Evolutionary conservation across 371 early-diverging fungal genomes (phyloP).

Genomic region (Blyttiomyces sp.): DNA sequence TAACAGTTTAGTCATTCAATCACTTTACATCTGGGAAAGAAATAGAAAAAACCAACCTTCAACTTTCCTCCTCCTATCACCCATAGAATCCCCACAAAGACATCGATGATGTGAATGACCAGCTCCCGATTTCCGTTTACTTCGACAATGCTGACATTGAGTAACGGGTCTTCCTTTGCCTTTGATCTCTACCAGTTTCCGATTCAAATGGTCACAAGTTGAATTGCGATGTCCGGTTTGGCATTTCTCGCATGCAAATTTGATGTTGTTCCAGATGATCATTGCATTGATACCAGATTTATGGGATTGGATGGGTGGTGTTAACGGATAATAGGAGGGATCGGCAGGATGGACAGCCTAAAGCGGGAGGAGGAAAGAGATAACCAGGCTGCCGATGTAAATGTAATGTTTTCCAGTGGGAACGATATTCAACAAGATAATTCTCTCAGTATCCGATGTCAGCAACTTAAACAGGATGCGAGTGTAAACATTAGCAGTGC

Average conservation of each 20-base stretch:
- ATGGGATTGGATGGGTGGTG: no score
- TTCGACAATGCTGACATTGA: conserved; percentile 17
- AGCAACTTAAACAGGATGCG: no score
- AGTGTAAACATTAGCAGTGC: no score
- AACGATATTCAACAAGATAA: no score
- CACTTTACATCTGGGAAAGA: neutral
- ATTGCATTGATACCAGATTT: conserved; percentile 1
- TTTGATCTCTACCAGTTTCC: conserved; percentile 9
- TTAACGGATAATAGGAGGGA: no score
- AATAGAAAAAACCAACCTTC: neutral
- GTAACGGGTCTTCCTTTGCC: conserved; percentile 18
- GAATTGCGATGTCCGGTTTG: conserved; percentile 14
- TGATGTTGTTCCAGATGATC: conserved; percentile 8
- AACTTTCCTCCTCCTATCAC: conserved; percentile 1
- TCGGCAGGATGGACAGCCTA: no score
- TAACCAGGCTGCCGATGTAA: no score
- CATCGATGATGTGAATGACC: conserved; percentile 24
- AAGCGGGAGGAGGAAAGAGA: no score
- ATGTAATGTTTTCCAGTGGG: no score
- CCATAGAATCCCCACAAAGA: conserved; percentile 8
- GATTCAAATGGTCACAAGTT: conserved; percentile 15
- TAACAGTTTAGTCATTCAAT: neutral
- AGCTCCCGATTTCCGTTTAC: conserved; percentile 5
- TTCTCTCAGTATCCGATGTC: no score
- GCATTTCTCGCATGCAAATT: conserved; percentile 23